A percentile compares a stretch with the other conserved stretches of the same genome.
phyloP scores from a whole-genome alignment of 441 rosid species.

The Erysimum pusillum region DNA sequence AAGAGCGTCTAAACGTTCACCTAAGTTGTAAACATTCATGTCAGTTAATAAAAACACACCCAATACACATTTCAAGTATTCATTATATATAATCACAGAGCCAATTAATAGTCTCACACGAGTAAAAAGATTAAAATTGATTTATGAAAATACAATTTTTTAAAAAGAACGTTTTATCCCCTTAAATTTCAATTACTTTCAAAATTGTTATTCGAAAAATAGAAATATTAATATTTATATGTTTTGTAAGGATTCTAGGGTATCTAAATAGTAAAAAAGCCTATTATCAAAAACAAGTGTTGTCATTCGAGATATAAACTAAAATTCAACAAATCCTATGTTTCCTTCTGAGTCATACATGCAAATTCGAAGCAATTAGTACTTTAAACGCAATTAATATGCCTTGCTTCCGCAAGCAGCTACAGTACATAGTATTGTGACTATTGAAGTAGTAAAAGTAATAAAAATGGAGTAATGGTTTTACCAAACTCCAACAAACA shows the following conservation, averaged over 20 bases:
- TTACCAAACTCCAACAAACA: slow-evolving; percentile 22
- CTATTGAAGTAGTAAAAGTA: not conserved
- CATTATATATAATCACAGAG: not conserved
- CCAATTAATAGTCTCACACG: not conserved
- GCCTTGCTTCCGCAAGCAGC: not conserved
- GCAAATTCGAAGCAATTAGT: not conserved
- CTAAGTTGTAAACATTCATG: slow-evolving; percentile 4
- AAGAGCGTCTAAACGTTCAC: slow-evolving; percentile 1
- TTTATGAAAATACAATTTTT: not conserved
- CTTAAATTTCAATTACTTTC: no score
- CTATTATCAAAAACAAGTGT: not conserved
- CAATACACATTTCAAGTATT: not conserved
- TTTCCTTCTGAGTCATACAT: not conserved
- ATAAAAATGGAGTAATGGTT: not conserved
- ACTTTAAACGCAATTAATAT: slow-evolving; percentile 6
- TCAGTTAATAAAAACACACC: not conserved
- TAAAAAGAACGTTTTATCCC: no score
- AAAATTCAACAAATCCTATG: not conserved
- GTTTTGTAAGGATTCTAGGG: not conserved
- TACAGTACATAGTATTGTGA: slow-evolving; percentile 26
- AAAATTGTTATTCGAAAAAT: no score
- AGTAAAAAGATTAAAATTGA: not conserved
- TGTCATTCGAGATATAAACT: no score
- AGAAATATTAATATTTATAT: no score
- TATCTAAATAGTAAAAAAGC: not conserved